These are phyloP conservation scores for Acidomyces sp. DNA, from an alignment of 495 filamentous ascomycete species.

Conservation along the genomic window DNA sequence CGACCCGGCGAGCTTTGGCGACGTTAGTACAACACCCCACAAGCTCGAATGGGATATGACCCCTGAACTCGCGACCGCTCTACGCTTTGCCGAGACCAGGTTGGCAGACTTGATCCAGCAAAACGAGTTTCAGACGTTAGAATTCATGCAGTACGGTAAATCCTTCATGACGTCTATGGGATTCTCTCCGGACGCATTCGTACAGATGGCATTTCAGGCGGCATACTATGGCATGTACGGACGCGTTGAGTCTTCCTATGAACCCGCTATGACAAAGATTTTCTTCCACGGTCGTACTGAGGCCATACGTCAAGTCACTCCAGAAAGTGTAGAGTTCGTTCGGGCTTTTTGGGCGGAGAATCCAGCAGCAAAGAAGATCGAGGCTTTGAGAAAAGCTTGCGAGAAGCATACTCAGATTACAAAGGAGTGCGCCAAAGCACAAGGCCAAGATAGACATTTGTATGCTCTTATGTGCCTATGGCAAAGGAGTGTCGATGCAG, in stretches of 20 bases:
- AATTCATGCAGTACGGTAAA: constrained; percentile 83
- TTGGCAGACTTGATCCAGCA: constrained; percentile 91
- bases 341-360: constrained; percentile 91
- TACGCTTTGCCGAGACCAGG: constrained; percentile 90
- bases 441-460: constrained; percentile 86
- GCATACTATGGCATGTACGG: constrained; percentile 98
- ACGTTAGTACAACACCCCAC: constrained; percentile 86
- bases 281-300: constrained; percentile 91
- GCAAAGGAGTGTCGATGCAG: constrained; percentile 76
- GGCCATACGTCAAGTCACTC: constrained; percentile 75
- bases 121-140: constrained; percentile 87
- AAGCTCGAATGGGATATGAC: constrained; percentile 97
- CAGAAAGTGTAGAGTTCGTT: constrained; percentile 72
- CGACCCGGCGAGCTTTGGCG: constrained; percentile 85
- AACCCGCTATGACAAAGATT: constrained; percentile 94
- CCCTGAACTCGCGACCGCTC: constrained; percentile 77
- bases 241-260: constrained; percentile 84
- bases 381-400: constrained; percentile 40
- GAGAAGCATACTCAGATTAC: constrained; percentile 62
- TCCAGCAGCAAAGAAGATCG: constrained; percentile 66
- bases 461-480: constrained; percentile 92
- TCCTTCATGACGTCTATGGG: constrained; percentile 96
- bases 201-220: constrained; percentile 98
- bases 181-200: constrained; percentile 92
- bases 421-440: constrained; percentile 75